Conservation (phyloP, 1,284 basidiomycete species). For the Chalciporus sp. region DNA sequence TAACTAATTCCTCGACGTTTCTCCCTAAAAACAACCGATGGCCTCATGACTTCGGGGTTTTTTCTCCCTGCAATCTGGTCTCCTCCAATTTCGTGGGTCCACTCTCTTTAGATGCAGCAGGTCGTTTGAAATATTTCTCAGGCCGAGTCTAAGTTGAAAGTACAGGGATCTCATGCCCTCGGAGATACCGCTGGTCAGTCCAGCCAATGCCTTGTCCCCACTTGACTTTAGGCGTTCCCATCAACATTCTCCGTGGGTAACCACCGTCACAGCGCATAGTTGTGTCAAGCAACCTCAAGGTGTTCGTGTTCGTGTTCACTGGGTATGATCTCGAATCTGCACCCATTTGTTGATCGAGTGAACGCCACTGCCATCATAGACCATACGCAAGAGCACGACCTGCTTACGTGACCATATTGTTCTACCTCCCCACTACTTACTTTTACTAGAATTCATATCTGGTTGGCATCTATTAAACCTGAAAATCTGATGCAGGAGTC, state of each 20-base stretch:
- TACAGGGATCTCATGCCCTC: no score
- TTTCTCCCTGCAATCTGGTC: neutral
- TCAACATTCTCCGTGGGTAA: neutral
- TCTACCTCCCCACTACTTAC: no score
- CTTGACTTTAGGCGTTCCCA: neutral
- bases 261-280: neutral
- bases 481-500: no score
- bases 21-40: neutral
- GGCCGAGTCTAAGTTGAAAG: no score
- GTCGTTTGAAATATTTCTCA: no score
- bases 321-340: neutral
- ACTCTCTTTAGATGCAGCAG: neutral
- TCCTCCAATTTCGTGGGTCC: neutral
- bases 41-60: neutral
- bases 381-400: neutral
- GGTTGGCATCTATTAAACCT: no score
- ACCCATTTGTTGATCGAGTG: neutral
- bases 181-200: no score
- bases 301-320: neutral
- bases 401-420: no score
- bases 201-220: no score
- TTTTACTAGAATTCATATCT: no score
- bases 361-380: neutral
- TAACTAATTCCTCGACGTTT: neutral
- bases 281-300: neutral